Conservation (phyloP, 495 filamentous ascomycete genomes). For the Aspergillus leporis region DNA sequence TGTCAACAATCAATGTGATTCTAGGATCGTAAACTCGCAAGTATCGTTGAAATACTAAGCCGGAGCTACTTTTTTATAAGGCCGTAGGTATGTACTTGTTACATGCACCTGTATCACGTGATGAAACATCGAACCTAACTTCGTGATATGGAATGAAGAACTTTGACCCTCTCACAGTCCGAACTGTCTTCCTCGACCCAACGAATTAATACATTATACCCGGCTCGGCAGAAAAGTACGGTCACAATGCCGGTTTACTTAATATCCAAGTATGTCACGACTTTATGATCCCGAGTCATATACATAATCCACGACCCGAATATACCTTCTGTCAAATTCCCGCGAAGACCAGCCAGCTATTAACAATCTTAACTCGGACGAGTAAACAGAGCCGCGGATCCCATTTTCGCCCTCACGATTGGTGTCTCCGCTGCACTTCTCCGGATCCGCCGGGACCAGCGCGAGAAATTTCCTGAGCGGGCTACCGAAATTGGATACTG, state of each 20-base stretch:
- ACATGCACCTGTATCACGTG: not conserved
- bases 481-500: conserved; percentile 35
- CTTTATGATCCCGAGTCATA: not conserved
- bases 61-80: not conserved
- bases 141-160: not conserved
- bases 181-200: not conserved
- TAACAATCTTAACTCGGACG: not conserved
- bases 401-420: conserved; percentile 82
- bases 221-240: not conserved
- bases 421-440: conserved; percentile 61
- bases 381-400: conserved; percentile 68
- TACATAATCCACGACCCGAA: not conserved
- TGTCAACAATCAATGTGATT: not conserved
- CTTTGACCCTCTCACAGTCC: not conserved
- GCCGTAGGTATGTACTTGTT: not conserved
- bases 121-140: not conserved
- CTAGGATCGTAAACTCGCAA: not conserved
- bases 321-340: conserved; percentile 1
- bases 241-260: conserved; percentile 38
- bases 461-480: conserved; percentile 50
- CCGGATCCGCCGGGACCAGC: conserved; percentile 77
- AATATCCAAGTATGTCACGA: conserved; percentile 42
- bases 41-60: too few species aligned
- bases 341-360: not conserved
- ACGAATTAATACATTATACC: not conserved